Evolutionary conservation across 352 stramenopile genomes (phyloP).

Genomic region (Thraustochytrium striatum): DNA sequence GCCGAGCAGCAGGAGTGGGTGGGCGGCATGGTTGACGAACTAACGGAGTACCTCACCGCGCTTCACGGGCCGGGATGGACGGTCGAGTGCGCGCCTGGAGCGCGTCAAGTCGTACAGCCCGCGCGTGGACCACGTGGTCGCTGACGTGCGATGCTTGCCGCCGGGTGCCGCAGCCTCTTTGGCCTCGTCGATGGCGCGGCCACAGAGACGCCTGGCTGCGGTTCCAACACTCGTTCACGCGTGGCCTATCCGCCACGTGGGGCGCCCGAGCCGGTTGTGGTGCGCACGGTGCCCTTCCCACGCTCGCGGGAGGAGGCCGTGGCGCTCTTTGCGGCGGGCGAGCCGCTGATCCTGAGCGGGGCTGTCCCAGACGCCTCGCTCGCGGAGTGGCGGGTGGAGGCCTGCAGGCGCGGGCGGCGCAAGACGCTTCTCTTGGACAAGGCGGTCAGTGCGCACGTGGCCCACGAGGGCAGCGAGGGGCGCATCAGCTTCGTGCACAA

Average conservation of each 20-base stretch:
- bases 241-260: background rate
- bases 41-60: constrained; percentile 59
- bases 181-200: background rate
- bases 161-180: background rate
- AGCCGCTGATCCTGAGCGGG: background rate
- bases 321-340: background rate
- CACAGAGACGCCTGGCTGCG: background rate
- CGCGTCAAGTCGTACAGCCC: constrained; percentile 85
- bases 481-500: constrained; percentile 32
- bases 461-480: background rate
- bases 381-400: background rate
- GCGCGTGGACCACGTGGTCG: constrained; percentile 78
- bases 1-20: constrained; percentile 74
- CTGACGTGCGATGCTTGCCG: constrained; percentile 65
- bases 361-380: background rate
- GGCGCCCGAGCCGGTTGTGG: background rate
- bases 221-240: background rate
- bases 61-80: constrained; percentile 57
- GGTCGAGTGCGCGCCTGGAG: constrained; percentile 74
- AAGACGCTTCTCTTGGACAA: background rate
- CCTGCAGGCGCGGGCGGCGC: background rate
- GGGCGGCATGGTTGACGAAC: constrained; percentile 57
- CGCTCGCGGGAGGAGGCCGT: background rate
- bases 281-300: background rate
- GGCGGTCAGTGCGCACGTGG: constrained; percentile 27